Base-by-base conservation (phyloP, 345 rosid species). In the Geranium brycei region DNA sequence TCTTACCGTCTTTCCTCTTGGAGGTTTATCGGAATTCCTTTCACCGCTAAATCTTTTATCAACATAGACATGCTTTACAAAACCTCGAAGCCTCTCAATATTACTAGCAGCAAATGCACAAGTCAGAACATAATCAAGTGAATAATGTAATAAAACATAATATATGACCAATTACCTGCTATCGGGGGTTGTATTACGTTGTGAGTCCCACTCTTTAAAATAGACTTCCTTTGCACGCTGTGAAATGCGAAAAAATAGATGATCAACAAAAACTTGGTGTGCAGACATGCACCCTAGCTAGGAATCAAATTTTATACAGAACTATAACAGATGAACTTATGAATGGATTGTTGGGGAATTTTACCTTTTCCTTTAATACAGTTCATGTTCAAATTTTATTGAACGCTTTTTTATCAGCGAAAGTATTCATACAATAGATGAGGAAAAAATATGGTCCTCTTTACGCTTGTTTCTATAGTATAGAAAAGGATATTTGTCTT, bases 11-110 rank as follows among this genome's bases (percentile, higher is more conserved):
- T 76, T 82, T 32, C 76, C 71, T 65, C 57, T 71, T 4, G 81
- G 78, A 66, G 74, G 69, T 62, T 64, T 83, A 47, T 77, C 87
- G 0, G 28, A 40, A 72, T 65, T 70, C 70, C 78, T 75, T 71
- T 82, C 85, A 56, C 87, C 84, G 15, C 72, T 66, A 73, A 78
- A 93, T 75, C 66, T 81, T 69, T 83, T 79, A 57, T 85, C 97
- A 59, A 88, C 95, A 69, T 93, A 93, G 55, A 88, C 91, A 55
- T 79, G 87, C 80, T 75, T 90, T 77, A 93, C 85, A 72, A 93
- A 93, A 64, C 82, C 90, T 64, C 96, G 73, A 55, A 86, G 84
- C 72, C 72, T 82, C 35, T 75, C 75, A 16, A 88, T 82, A 76
- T 93, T 80, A 74, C 97, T 90, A 85, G 75, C 78, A 64, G 35